Evolutionary conservation across 2,329 filamentous ascomycete species (phyloP).

Genomic region (Paraconiothyrium sp.): DNA sequence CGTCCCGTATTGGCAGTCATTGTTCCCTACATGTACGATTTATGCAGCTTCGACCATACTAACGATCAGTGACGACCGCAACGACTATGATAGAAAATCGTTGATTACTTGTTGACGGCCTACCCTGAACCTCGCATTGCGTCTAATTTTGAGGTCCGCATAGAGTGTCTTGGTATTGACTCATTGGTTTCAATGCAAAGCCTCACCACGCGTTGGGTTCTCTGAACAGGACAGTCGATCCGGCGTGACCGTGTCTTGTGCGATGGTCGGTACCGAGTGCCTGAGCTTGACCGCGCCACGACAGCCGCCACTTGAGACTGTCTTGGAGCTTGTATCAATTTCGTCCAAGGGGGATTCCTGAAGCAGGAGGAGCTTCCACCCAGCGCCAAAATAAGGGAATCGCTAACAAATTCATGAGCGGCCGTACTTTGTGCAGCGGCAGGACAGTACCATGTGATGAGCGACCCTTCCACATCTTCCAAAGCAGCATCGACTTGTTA

Average conservation of each 20-base stretch:
- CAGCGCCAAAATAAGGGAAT: neutral
- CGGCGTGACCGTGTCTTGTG: constrained; percentile 11
- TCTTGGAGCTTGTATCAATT: constrained; percentile 4
- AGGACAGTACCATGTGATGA: neutral
- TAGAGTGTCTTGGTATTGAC: neutral
- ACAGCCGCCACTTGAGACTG: constrained; percentile 6
- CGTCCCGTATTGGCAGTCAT: neutral
- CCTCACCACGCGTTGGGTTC: neutral
- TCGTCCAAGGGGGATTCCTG: neutral
- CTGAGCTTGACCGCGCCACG: constrained; percentile 1
- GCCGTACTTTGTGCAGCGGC: neutral
- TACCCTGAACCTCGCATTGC: neutral
- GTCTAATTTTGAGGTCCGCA: neutral
- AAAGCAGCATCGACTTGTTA: neutral
- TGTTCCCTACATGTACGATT: neutral
- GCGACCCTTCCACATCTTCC: neutral
- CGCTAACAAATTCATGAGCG: neutral
- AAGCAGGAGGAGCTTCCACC: neutral
- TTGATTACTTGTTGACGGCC: too few relatives aligned
- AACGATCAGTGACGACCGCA: too few relatives aligned
- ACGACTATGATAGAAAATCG: too few relatives aligned
- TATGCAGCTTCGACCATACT: neutral
- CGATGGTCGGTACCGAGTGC: constrained; percentile 11
- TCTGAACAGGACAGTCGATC: constrained; percentile 3
- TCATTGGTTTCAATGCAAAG: neutral